phyloP scores from a whole-genome alignment of 2,329 filamentous ascomycete species.

The Aspergillus novofumigatus region DNA sequence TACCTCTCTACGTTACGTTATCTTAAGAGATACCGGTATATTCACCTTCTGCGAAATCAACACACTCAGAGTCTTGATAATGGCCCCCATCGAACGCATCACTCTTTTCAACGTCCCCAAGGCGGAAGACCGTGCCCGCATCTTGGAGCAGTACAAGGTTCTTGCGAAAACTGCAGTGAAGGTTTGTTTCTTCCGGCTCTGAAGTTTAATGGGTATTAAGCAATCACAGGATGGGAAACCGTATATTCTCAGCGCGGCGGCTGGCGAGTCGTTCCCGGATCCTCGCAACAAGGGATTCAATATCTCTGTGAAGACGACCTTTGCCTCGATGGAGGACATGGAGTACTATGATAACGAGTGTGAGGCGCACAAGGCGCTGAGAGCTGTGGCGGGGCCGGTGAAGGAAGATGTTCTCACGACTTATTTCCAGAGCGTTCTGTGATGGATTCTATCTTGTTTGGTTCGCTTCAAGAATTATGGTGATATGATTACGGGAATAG shows the following conservation, averaged over 20 bases:
- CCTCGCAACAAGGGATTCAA: constrained; percentile 63
- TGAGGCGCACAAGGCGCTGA: constrained; percentile 51
- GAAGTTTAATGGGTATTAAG: neutral
- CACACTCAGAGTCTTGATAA: constrained; percentile 10
- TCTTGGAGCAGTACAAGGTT: constrained; percentile 44
- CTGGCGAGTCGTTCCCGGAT: constrained; percentile 53
- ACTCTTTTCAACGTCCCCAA: constrained; percentile 53
- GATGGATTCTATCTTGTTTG: constrained; percentile 4
- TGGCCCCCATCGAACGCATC: constrained; percentile 46
- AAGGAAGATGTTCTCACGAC: constrained; percentile 36
- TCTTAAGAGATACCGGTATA: neutral
- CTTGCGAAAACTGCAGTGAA: constrained; percentile 43
- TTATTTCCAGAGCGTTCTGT: constrained; percentile 36
- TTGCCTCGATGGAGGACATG: constrained; percentile 64
- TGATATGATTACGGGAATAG: neutral
- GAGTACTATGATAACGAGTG: constrained; percentile 63
- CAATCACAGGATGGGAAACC: constrained; percentile 69
- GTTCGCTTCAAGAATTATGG: neutral
- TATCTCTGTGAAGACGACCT: constrained; percentile 59
- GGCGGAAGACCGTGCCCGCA: constrained; percentile 39
- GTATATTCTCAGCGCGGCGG: constrained; percentile 61
- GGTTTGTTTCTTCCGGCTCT: constrained; percentile 23
- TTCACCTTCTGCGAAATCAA: neutral
- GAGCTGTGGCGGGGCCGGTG: constrained; percentile 27
- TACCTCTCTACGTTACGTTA: neutral